Base-by-base conservation (phyloP, 805 yeast genomes). In the Vanderwaltozyma polyspora region DNA sequence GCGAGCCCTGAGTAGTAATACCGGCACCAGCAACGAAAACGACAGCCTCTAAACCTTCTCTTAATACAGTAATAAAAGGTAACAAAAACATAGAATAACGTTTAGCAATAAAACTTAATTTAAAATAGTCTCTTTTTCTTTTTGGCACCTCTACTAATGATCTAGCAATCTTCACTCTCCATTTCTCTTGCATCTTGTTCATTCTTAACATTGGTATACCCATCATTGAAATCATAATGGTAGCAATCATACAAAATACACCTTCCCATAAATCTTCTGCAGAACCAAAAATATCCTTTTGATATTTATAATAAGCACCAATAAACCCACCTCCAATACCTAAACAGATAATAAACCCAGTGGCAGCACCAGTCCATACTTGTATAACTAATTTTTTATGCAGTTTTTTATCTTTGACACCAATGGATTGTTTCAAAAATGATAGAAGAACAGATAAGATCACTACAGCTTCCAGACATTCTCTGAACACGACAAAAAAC, bases 221-320 rank as follows among this genome's bases (percentile, higher is more conserved):
- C 96, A 89, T 87, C 49, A 80, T 49, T 10, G 95, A 74, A 54
- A 89, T 89, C 74, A 89, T 74, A 31, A 83, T 64, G 0, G 94
- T 74, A 3, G 97, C 98, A 58, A 89, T 76, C 45, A 89, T 64
- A 62, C 93, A 83, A 57, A 89, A 86, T 38, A 84, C 68, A 66
- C 96, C 97, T 70, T 89, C 98, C 97, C 97, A 89, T 38, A 89
- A 60, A 58, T 89, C 96, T 59, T 89, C 98, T 15, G 94, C 76
- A 10, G 59, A 55, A 33, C 89, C 68, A 82, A 95, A 89, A 44
- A 89, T 72, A 70, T 89, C 93, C 35, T 72, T 72, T 43, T 79
- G 77, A 33, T 81, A 67, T 25, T 81, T 63, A 59, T 89, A 89
- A 66, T 84, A 89, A 16, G 85, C 86, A 60, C 94, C 98, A 57